A percentile compares a stretch with the other conserved stretches of the same genome.
Conservation (phyloP, 1,139 yeast species). For the Suhomyces ambrosiae region DNA sequence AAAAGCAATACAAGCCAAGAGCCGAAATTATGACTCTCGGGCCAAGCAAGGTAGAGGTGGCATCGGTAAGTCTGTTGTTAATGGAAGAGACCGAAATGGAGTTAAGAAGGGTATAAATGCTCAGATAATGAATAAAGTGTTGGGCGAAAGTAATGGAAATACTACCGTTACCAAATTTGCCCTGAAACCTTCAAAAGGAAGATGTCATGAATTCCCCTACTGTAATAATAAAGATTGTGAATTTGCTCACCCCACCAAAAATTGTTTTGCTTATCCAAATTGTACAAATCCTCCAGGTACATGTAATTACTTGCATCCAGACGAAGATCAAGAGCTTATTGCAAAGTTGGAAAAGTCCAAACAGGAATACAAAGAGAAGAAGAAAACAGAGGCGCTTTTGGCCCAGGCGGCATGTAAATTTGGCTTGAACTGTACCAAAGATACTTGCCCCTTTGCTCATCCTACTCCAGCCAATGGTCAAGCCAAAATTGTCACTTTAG, state of each 20-base stretch:
- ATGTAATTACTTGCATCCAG: conserved; percentile 80
- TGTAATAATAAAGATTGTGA: conserved; percentile 70
- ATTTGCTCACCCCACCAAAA: conserved; percentile 77
- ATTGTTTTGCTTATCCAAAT: conserved; percentile 74
- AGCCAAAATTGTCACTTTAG: conserved; percentile 65
- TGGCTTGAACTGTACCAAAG: conserved; percentile 74
- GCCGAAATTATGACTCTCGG: conserved; percentile 11
- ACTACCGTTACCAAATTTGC: conserved; percentile 22
- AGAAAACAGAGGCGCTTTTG: conserved; percentile 25
- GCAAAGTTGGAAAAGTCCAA: conserved; percentile 63
- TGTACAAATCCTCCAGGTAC: conserved; percentile 83
- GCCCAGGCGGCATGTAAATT: conserved; percentile 64
- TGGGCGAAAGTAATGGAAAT: conserved; percentile 32
- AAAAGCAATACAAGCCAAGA: conserved; percentile 16
- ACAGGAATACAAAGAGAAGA: conserved; percentile 50
- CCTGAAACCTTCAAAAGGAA: conserved; percentile 52
- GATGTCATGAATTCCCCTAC: conserved; percentile 80
- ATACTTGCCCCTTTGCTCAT: conserved; percentile 83
- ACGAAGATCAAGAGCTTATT: conserved; percentile 74
- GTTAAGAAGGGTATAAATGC: conserved; percentile 31
- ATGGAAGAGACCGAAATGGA: conserved; percentile 9
- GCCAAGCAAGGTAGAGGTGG: conserved; percentile 17
- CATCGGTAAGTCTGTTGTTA: conserved; percentile 11
- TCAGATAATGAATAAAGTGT: conserved; percentile 43
- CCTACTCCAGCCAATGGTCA: conserved; percentile 84